These are phyloP conservation scores for Adiantum capillusveneris DNA, from an alignment of 75 land plant genomes.

Conservation along the genomic window DNA sequence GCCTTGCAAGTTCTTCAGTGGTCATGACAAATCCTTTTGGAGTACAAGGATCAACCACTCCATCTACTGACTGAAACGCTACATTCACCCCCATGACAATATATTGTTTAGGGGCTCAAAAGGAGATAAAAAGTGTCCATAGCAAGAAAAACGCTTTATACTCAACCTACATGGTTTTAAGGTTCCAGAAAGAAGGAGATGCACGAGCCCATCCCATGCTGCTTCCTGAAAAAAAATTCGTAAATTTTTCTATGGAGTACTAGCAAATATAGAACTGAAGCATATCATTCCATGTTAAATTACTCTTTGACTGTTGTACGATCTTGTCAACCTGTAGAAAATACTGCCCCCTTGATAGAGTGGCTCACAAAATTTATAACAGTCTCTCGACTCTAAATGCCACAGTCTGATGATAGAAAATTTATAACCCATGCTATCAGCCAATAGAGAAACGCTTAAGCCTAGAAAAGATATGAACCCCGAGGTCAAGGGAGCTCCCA, in stretches of 20 bases:
- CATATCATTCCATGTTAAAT: too few relatives aligned
- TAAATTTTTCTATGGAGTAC: background rate
- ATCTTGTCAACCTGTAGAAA: too few relatives aligned
- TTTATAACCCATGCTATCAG: too few relatives aligned
- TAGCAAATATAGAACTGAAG: background rate
- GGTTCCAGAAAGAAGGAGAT: constrained; percentile 34
- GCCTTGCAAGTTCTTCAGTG: constrained; percentile 18
- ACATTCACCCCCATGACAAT: constrained; percentile 1
- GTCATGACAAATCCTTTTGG: constrained; percentile 64
- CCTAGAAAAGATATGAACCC: too few relatives aligned
- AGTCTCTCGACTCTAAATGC: too few relatives aligned
- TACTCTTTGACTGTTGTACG: too few relatives aligned
- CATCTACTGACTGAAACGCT: constrained; percentile 29
- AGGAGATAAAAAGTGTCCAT: constrained; percentile 4
- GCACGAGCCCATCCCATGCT: constrained; percentile 60
- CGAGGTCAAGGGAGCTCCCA: too few relatives aligned
- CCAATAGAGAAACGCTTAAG: too few relatives aligned
- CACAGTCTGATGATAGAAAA: too few relatives aligned
- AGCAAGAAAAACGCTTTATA: too few relatives aligned
- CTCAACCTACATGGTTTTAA: constrained; percentile 31
- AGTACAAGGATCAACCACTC: constrained; percentile 71
- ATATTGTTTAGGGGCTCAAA: constrained; percentile 2
- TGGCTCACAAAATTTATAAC: too few relatives aligned
- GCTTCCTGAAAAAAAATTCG: constrained; percentile 68
- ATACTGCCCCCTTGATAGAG: too few relatives aligned